Conservation (phyloP, 441 rosid species). For the Raphanus hybrid region DNA sequence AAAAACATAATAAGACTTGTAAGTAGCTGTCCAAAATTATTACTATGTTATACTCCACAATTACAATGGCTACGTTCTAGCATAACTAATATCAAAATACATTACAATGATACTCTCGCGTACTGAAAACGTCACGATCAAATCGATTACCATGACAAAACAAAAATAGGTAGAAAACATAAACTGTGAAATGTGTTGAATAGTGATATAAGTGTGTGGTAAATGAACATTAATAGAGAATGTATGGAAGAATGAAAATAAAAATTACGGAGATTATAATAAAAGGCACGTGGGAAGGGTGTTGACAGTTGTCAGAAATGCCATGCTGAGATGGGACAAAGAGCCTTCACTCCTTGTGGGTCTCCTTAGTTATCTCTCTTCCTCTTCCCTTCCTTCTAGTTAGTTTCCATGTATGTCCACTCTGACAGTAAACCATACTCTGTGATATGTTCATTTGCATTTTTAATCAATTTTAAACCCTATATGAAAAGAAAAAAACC, state of each 20-base stretch:
- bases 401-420: slow-evolving; percentile 4
- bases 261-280: neutral
- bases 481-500: no score
- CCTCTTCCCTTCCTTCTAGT: slow-evolving; percentile 33
- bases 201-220: neutral
- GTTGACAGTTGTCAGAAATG: slow-evolving; percentile 43
- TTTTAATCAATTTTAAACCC: slow-evolving; percentile 2
- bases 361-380: slow-evolving; percentile 37
- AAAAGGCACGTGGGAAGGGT: slow-evolving; percentile 41
- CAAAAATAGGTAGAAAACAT: neutral
- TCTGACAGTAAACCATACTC: slow-evolving; percentile 20
- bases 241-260: slow-evolving; percentile 23
- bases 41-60: neutral
- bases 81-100: neutral
- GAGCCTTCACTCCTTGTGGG: slow-evolving; percentile 44
- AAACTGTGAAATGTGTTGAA: slow-evolving; percentile 8
- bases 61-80: neutral
- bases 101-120: slow-evolving; percentile 4
- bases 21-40: neutral
- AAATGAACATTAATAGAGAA: slow-evolving; percentile 32
- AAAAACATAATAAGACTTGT: neutral
- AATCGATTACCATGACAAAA: slow-evolving; percentile 6
- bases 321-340: slow-evolving; percentile 40
- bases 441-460: slow-evolving; percentile 19
- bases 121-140: slow-evolving; percentile 11